Evolutionary conservation across 306 rosid genomes (phyloP).

Genomic region (Rosa persica): DNA sequence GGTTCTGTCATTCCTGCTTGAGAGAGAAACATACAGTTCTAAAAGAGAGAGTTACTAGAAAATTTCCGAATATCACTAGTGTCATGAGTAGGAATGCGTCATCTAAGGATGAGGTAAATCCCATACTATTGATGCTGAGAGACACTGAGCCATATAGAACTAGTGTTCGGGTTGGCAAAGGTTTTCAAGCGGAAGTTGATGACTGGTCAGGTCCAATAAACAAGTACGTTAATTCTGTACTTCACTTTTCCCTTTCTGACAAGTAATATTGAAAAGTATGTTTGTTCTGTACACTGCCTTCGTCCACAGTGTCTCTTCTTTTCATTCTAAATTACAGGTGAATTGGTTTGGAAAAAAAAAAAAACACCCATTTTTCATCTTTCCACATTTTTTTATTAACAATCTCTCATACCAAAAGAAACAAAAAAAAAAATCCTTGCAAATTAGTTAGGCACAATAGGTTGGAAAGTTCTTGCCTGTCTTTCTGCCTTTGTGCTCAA

Average conservation of each 20-base stretch:
- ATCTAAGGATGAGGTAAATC: conserved; percentile 50
- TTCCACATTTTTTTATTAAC: not conserved
- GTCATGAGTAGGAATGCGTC: conserved; percentile 45
- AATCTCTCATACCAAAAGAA: not conserved
- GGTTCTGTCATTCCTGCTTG: conserved; percentile 87
- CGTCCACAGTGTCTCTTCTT: not conserved
- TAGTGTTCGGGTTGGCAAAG: conserved; percentile 83
- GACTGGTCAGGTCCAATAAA: conserved; percentile 71
- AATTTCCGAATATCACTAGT: conserved; percentile 41
- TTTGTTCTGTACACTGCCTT: not conserved
- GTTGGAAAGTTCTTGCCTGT: not conserved
- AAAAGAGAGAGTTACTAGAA: conserved; percentile 38
- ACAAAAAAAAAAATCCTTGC: not conserved
- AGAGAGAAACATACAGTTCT: conserved; percentile 55
- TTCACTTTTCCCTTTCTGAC: conserved; percentile 14
- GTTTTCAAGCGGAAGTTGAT: conserved; percentile 86
- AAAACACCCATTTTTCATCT: not conserved
- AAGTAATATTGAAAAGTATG: not conserved
- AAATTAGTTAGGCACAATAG: not conserved
- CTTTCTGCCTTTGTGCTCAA: not conserved
- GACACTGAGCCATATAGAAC: conserved; percentile 52
- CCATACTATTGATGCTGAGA: conserved; percentile 56
- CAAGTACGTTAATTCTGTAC: conserved; percentile 48
- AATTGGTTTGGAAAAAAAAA: not conserved
- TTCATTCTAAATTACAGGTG: not conserved